These are phyloP conservation scores for Apiospora koreana DNA, from an alignment of 2,329 filamentous ascomycete species.

Conservation along the genomic window DNA sequence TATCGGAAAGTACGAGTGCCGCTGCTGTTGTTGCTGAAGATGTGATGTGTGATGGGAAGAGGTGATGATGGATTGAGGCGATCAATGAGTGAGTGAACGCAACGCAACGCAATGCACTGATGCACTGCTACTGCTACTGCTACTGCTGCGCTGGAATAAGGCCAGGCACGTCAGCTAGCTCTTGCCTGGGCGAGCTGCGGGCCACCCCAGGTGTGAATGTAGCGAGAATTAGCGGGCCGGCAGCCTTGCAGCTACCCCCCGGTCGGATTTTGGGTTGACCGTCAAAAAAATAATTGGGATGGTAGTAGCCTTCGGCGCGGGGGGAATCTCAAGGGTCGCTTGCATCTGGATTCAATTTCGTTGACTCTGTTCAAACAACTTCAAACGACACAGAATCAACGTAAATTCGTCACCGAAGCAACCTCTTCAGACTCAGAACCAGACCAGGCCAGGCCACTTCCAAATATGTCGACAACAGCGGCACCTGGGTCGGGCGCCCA, in stretches of 20 bases:
- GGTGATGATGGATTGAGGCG: constrained; percentile 5
- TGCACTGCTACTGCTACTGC: background rate
- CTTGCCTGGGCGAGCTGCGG: background rate
- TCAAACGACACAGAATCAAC: background rate
- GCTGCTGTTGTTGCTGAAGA: background rate
- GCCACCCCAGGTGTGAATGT: background rate
- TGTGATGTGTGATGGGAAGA: background rate
- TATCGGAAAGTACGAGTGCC: background rate
- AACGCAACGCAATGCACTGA: background rate
- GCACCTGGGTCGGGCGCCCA: constrained; percentile 35
- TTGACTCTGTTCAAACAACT: background rate
- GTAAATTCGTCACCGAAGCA: background rate
- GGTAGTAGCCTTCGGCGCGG: constrained; percentile 8
- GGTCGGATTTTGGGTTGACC: constrained; percentile 9
- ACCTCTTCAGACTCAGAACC: background rate
- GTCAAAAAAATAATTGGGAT: constrained; percentile 10
- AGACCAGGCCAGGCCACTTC: background rate
- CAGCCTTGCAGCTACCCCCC: constrained; percentile 7
- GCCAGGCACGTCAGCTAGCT: constrained; percentile 8
- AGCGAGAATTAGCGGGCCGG: background rate
- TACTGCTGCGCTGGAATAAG: background rate
- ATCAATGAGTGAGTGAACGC: background rate
- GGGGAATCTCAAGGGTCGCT: background rate
- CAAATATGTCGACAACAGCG: constrained; percentile 47
- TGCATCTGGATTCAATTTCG: background rate